These are phyloP conservation scores for Zychaea mexicana DNA, from an alignment of 371 early-diverging fungal species.

Conservation along the genomic window DNA sequence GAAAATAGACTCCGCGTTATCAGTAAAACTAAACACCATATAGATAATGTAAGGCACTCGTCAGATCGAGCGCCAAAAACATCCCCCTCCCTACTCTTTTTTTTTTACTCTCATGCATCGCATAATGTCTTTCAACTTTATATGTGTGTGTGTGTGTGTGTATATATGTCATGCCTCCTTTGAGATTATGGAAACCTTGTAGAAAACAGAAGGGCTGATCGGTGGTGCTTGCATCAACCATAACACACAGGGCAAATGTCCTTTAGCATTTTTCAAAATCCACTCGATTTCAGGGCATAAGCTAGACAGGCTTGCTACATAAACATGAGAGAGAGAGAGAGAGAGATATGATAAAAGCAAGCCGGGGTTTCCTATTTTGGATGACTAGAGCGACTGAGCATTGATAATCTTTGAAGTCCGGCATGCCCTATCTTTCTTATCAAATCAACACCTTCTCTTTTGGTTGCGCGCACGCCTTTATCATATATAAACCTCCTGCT, in stretches of 20 bases:
- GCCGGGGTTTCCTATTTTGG: not conserved
- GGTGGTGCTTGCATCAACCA: too few species aligned
- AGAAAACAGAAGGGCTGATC: not conserved
- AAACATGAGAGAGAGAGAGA: too few species aligned
- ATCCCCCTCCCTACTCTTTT: too few species aligned
- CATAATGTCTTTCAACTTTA: not conserved
- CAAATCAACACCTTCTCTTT: not conserved
- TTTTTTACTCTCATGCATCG: too few species aligned
- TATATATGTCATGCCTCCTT: not conserved
- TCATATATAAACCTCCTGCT: conserved; percentile 17
- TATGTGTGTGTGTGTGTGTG: too few species aligned
- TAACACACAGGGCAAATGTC: too few species aligned
- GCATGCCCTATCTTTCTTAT: not conserved
- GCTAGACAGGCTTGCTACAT: too few species aligned
- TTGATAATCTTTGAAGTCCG: conserved; percentile 1
- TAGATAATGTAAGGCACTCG: conserved; percentile 5
- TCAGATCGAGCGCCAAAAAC: not conserved
- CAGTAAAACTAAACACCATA: conserved; percentile 1
- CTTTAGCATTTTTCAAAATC: too few species aligned
- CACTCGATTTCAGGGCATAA: too few species aligned
- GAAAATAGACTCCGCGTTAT: not conserved
- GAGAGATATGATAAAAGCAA: conserved; percentile 1
- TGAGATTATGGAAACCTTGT: not conserved
- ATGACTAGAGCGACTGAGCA: not conserved
- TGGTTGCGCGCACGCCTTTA: too few species aligned